These are phyloP conservation scores for Pseudocercospora eumusae DNA, from an alignment of 2,329 filamentous ascomycete species.

Conservation along the genomic window DNA sequence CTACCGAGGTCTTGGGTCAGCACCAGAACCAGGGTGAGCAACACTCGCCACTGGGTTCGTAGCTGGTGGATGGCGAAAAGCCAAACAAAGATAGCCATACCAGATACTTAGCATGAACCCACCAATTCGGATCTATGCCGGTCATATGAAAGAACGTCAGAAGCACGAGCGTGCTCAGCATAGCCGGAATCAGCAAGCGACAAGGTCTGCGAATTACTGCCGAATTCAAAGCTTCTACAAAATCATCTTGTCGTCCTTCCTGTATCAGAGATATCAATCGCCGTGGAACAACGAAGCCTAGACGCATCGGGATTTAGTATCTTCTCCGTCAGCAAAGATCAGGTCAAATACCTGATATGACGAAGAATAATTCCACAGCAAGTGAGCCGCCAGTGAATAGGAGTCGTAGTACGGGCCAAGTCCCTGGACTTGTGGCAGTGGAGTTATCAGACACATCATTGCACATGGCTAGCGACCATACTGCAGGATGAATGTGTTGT, in stretches of 20 bases:
- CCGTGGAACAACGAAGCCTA: constrained; percentile 50
- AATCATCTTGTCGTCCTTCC: constrained; percentile 37
- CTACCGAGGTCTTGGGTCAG: background rate
- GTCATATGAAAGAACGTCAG: constrained; percentile 56
- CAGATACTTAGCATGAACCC: background rate
- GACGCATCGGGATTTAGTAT: background rate
- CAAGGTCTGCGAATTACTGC: constrained; percentile 54
- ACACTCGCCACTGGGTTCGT: constrained; percentile 16
- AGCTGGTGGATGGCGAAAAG: constrained; percentile 52
- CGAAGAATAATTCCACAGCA: constrained; percentile 56
- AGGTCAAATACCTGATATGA: constrained; percentile 45
- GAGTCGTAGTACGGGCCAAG: constrained; percentile 13
- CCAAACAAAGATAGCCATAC: constrained; percentile 59
- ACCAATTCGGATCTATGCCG: constrained; percentile 30
- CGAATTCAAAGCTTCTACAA: constrained; percentile 48
- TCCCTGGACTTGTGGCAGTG: constrained; percentile 30
- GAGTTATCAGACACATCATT: constrained; percentile 45
- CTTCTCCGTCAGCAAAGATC: background rate
- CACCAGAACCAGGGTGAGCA: constrained; percentile 20
- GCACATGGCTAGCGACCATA: constrained; percentile 4
- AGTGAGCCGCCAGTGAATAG: constrained; percentile 63
- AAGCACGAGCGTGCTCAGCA: constrained; percentile 56
- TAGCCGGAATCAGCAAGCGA: constrained; percentile 54
- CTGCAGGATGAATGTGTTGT: constrained; percentile 52
- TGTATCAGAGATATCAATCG: constrained; percentile 42